A percentile compares a stretch with the other conserved stretches of the same genome.
phyloP scores from a whole-genome alignment of 805 yeast species.

The Saccharomycopsis capsularis region DNA sequence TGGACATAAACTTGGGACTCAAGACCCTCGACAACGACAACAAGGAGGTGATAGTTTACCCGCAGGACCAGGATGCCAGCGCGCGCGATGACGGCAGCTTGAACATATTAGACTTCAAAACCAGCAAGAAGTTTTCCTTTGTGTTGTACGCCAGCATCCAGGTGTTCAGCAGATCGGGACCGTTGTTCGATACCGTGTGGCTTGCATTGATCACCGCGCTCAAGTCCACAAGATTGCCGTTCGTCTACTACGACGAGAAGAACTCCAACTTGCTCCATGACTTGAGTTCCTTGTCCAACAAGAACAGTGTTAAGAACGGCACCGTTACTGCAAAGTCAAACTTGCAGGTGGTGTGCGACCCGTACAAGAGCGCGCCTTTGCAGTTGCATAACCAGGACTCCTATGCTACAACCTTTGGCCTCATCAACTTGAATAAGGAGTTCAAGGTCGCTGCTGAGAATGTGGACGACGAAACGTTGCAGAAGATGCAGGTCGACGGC shows the following conservation, averaged over 20 bases:
- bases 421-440: slow-evolving; percentile 39
- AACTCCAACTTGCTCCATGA: slow-evolving; percentile 25
- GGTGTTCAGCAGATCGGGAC: slow-evolving; percentile 77
- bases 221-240: slow-evolving; percentile 53
- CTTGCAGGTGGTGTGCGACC: slow-evolving; percentile 53
- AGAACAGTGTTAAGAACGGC: slow-evolving; percentile 46
- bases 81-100: slow-evolving; percentile 16
- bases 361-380: slow-evolving; percentile 33
- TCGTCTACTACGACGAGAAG: slow-evolving; percentile 61
- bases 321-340: slow-evolving; percentile 46
- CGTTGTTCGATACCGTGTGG: slow-evolving; percentile 72
- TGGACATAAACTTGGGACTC: slow-evolving; percentile 49
- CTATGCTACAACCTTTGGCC: slow-evolving; percentile 49
- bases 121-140: slow-evolving; percentile 43
- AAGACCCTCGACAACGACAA: slow-evolving; percentile 49
- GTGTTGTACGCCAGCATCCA: slow-evolving; percentile 68
- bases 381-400: slow-evolving; percentile 35
- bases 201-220: slow-evolving; percentile 60
- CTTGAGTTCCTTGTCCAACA: slow-evolving; percentile 19
- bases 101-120: slow-evolving; percentile 27
- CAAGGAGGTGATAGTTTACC: slow-evolving; percentile 38
- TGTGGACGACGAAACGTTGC: slow-evolving; percentile 28
- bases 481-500: slow-evolving; percentile 11
- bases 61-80: slow-evolving; percentile 32
- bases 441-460: slow-evolving; percentile 27